Base-by-base conservation (phyloP, 768 basidiomycete genomes). In the Tricholoma saponaceum region DNA sequence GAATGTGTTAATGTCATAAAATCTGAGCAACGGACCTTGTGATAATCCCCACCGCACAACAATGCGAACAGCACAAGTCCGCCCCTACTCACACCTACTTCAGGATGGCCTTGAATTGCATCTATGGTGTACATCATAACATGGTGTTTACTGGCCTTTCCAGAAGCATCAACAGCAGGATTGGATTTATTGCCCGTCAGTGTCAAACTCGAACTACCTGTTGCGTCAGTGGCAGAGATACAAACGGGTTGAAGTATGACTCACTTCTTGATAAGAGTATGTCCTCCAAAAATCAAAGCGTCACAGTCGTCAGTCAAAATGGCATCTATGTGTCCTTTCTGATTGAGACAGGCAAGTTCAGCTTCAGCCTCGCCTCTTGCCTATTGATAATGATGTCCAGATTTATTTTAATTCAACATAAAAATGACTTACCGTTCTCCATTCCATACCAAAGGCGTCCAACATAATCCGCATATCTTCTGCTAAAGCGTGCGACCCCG, bases 41-140 rank as follows among this genome's bases (percentile, higher is more conserved):
- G 77, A 60, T 90, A 92, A 67, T 92, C 89, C 3, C 87, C 90
- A 0, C 89, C 89, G 9, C 80, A 76, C 18, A 90, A 72, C 4
- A 90, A 75, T 4, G 82, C 89, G 16, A 89, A 82, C 12, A 90
- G 76, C 52, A 89, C 79, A 56, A 86, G 74, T 4, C 84, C 86
- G 25, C 79, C 69, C 57, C 26, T 85, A 79, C 64, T 89, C 83
- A 70, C 84, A 79, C 4, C 83, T 77, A 88, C 69, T 7, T 86
- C 77, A 1, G 46, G 46, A n/a, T 49, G 46, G 13, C 79, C 37
- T 39, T 56, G 49, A 39, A 63, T 57, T 14, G 32, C 53, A 23
- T 59, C 59, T 4, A 54, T 41, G 2, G 62, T 58, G 32, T 65
- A 60, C 6, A 60, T 49, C 22, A 54, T 55, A 44, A 58, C 37